A percentile compares a stretch with the other conserved stretches of the same genome.
Evolutionary conservation across 192 early-diverging fungal species (phyloP).

Genomic region (Coemansia sp.): DNA sequence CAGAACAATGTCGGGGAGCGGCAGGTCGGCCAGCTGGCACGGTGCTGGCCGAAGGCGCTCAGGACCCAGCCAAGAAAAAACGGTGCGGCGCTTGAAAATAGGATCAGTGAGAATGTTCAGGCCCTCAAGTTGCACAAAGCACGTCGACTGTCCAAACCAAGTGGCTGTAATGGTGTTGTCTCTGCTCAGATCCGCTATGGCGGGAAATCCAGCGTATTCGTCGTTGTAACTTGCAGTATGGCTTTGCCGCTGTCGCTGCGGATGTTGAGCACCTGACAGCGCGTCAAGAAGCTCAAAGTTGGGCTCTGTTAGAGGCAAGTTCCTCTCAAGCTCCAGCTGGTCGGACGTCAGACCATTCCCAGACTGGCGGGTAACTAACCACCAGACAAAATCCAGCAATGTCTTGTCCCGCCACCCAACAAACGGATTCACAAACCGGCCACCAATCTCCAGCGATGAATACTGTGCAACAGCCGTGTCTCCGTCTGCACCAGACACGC

Average conservation of each 20-base stretch:
- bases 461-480: neutral
- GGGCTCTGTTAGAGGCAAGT: slow-evolving; percentile 31
- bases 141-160: slow-evolving; percentile 66
- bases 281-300: slow-evolving; percentile 30
- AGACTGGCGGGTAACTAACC: slow-evolving; percentile 32
- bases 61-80: slow-evolving; percentile 65
- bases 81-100: slow-evolving; percentile 69
- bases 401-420: slow-evolving; percentile 52
- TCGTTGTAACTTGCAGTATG: neutral
- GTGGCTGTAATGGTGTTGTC: slow-evolving; percentile 29
- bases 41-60: slow-evolving; percentile 67
- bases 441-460: slow-evolving; percentile 39
- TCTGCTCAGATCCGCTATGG: slow-evolving; percentile 9
- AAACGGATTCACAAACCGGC: slow-evolving; percentile 52
- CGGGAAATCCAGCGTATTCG: slow-evolving; percentile 16
- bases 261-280: neutral
- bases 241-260: neutral
- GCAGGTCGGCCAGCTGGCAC: slow-evolving; percentile 64
- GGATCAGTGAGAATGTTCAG: slow-evolving; percentile 79
- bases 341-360: slow-evolving; percentile 47
- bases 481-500: neutral
- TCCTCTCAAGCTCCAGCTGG: slow-evolving; percentile 7
- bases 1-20: slow-evolving; percentile 70
- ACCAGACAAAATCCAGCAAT: slow-evolving; percentile 49
- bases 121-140: slow-evolving; percentile 65